Evolutionary conservation across 768 basidiomycete genomes (phyloP).

Genomic region (Chalciporus pseudorubinellus): DNA sequence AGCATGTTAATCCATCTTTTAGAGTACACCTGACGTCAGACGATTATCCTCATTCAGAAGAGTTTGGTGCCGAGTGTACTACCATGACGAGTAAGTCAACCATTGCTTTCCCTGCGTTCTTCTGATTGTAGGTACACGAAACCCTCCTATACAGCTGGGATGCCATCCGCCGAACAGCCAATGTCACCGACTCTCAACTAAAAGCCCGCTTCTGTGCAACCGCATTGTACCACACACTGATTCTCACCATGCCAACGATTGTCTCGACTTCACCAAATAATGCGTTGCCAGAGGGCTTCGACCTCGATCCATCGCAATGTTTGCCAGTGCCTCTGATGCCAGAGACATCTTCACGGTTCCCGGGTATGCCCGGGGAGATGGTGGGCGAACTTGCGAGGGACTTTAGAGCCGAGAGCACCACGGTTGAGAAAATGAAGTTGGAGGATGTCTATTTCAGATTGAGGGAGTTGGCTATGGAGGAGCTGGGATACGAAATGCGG

Average conservation of each 20-base stretch:
- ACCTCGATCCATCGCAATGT: constrained; percentile 58
- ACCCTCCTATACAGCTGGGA: constrained; percentile 61
- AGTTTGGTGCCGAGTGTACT: constrained; percentile 85
- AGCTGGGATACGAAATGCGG: constrained; percentile 38
- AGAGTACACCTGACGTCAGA: constrained; percentile 73
- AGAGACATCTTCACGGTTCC: constrained; percentile 71
- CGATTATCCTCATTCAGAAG: constrained; percentile 66
- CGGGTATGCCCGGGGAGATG: constrained; percentile 67
- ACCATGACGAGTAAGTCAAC: constrained; percentile 78
- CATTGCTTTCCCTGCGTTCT: background rate
- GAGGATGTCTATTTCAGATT: constrained; percentile 62
- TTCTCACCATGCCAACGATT: constrained; percentile 40
- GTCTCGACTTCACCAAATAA: constrained; percentile 28
- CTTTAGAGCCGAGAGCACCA: constrained; percentile 59
- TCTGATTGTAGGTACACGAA: background rate
- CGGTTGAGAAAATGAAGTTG: constrained; percentile 52
- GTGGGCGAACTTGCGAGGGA: constrained; percentile 57
- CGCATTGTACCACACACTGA: constrained; percentile 69
- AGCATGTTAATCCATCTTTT: background rate
- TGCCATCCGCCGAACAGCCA: constrained; percentile 66
- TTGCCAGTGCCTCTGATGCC: constrained; percentile 52
- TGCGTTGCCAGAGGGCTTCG: constrained; percentile 44
- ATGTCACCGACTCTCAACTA: constrained; percentile 75
- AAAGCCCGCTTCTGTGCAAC: constrained; percentile 69
- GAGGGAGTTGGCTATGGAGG: constrained; percentile 57